Evolutionary conservation across 176 grass and related monocot species (phyloP), one percentile per base, ranked within the genome.

Genomic region (Melocanna baccifera): DNA sequence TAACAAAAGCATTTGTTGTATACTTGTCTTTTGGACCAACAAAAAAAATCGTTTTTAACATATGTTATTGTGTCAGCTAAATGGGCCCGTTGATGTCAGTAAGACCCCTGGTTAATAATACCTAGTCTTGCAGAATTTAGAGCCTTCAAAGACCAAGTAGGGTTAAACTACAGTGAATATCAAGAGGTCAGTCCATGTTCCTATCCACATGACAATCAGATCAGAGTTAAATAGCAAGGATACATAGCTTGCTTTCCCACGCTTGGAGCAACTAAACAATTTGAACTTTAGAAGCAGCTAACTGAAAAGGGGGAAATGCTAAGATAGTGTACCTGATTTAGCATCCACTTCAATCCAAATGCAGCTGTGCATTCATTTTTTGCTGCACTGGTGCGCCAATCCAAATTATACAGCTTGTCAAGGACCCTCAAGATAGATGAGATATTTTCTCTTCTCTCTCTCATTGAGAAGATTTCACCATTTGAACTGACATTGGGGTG

Each of bases 341-440:
- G 82, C 95, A 97, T 97, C 95, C 95, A 97, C 73, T 97, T 97
- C 66, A 97, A 86, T 57, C 95, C 95, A 79, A 92, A 92, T 19
- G 95, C 95, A 73, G 95, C 78, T n/a, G 86, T 88, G 79, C 95
- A 97, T 58, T 94, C 91, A 76, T 94, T 97, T 71, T 93, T 97
- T 15, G 91, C 86, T 5, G 95, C 95, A 84, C 95, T 97, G 51
- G 88, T 94, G 69, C 75, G 43, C 95, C 92, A 97, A 61, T 97
- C 95, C 83, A 97, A 77, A 61, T 87, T 80, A 77, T 97, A 94
- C 34, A 97, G 40, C 61, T 74, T 94, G 71, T 97, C 88, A 66
- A 97, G 83, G 32, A 92, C 90, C 30, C 75, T 68, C 18, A 93
- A 52, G 64, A 94, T 93, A 12, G 87, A 71, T 13, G 82, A 86